Evolutionary conservation across 345 rosid species (phyloP), one percentile per base, ranked within the genome.

Genomic region (Raphanus raphanistrum): DNA sequence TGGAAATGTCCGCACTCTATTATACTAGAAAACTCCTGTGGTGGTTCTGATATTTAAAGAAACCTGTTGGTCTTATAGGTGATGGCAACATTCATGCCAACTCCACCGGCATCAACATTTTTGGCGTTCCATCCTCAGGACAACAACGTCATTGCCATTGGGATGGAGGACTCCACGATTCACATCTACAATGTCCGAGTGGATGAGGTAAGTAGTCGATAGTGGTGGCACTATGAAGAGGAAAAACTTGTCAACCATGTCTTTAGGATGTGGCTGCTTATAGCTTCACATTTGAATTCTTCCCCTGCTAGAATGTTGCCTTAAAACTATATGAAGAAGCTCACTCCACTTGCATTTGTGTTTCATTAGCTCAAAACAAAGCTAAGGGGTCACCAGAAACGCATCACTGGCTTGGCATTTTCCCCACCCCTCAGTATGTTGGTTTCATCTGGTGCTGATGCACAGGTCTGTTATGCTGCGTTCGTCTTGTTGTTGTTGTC

Each of bases 391-490:
- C 98, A 93, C 81, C 91, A 90, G 79, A 91, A 89, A 75, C 85
- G 91, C 73, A 90, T 93, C 61, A 87, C 91, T 11, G 96, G 98
- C 70, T 74, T 91, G 76, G 98, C 97, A 38, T 93, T 91, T 80
- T 91, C 98, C 27, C 83, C 93, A 72, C 76, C 33, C 82, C 90
- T 88, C 57, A 87, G 85, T 63, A 80, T 91, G 57, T 84, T 93
- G 88, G 96, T 93, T 69, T 93, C 98, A 31, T 93, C 98, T 3
- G 97, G 94, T 63, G 98, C 97, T 68, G 98, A 93, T 88, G 97
- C 97, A 72, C 94, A 90, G 58, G 98, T 89, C 65, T 82, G 92
- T 66, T 41, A 63, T 77, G 67, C 25, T 54, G 60, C 29, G 21
- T 52, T 35, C 67, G 16, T 65, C 70, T 6, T 72, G 68, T 57